Conservation (phyloP, 441 rosid genomes). For the Metrosideros polymorpha region DNA sequence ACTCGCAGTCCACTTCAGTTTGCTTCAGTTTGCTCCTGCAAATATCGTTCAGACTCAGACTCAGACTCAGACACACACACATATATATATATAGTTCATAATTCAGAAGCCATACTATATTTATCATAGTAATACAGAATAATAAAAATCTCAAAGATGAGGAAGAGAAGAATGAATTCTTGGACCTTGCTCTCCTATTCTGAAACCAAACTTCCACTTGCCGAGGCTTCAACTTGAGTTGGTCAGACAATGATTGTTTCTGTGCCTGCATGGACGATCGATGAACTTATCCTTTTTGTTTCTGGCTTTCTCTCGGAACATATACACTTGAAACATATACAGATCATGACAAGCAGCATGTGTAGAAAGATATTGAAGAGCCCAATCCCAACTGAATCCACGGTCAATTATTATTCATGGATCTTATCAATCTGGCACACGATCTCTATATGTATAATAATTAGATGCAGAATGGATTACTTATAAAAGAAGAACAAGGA, state of each 20-base stretch:
- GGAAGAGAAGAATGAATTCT: background rate
- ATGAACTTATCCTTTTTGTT: background rate
- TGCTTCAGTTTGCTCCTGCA: slow-evolving; percentile 47
- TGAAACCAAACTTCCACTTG: slow-evolving; percentile 66
- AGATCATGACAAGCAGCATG: background rate
- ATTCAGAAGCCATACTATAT: background rate
- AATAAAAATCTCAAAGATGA: background rate
- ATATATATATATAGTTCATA: background rate
- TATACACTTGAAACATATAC: background rate
- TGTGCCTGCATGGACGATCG: slow-evolving; percentile 20
- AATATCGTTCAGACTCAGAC: background rate
- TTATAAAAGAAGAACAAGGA: too few relatives aligned
- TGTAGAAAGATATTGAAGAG: background rate
- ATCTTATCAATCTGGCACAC: background rate
- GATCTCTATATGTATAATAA: background rate
- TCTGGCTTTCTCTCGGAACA: background rate
- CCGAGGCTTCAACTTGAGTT: slow-evolving; percentile 33
- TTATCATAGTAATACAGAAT: background rate
- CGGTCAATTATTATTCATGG: background rate
- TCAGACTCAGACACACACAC: background rate
- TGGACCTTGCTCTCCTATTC: slow-evolving; percentile 53
- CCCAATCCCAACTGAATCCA: background rate
- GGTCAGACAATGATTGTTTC: slow-evolving; percentile 34
- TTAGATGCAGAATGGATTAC: background rate
- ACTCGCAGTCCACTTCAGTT: slow-evolving; percentile 27